These are phyloP conservation scores for Hypoxylon sp. DNA, from an alignment of 2,329 filamentous ascomycete genomes.

Conservation along the genomic window DNA sequence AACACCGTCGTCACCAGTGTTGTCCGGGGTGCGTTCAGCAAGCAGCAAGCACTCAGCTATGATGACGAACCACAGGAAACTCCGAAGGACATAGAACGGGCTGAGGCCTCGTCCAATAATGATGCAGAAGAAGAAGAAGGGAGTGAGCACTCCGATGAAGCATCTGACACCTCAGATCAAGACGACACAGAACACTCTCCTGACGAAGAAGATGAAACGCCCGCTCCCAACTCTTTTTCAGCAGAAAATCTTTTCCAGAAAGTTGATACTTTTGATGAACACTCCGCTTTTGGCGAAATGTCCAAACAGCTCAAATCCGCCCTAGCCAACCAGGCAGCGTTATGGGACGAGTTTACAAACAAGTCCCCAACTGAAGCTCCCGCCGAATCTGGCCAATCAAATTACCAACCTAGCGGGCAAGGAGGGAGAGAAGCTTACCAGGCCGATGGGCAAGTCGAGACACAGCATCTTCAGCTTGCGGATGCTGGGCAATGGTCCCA, in stretches of 20 bases:
- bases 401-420: constrained; percentile 13
- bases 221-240: constrained; percentile 5
- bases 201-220: constrained; percentile 12
- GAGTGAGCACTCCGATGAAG: constrained; percentile 10
- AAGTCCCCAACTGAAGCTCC: constrained; percentile 8
- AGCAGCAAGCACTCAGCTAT: constrained; percentile 52
- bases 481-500: constrained; percentile 25
- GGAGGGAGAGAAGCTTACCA: constrained; percentile 10
- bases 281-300: constrained; percentile 37
- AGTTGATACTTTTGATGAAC: constrained; percentile 18
- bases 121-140: constrained; percentile 15
- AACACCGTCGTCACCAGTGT: constrained; percentile 51
- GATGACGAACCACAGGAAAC: constrained; percentile 47
- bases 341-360: constrained; percentile 42
- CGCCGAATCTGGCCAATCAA: constrained; percentile 3
- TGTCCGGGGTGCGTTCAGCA: constrained; percentile 49
- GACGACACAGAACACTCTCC: background rate
- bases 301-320: constrained; percentile 47
- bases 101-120: constrained; percentile 5
- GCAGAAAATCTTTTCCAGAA: constrained; percentile 22
- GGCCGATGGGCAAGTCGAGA: constrained; percentile 1
- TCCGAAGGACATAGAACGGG: constrained; percentile 2
- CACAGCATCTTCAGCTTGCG: constrained; percentile 8
- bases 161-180: background rate
- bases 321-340: constrained; percentile 44